Percentiles rank a stretch among this genome's conserved stretches.
These are phyloP conservation scores for Ogataea chonburiensis DNA, from an alignment of 805 yeast species.

Conservation along the genomic window DNA sequence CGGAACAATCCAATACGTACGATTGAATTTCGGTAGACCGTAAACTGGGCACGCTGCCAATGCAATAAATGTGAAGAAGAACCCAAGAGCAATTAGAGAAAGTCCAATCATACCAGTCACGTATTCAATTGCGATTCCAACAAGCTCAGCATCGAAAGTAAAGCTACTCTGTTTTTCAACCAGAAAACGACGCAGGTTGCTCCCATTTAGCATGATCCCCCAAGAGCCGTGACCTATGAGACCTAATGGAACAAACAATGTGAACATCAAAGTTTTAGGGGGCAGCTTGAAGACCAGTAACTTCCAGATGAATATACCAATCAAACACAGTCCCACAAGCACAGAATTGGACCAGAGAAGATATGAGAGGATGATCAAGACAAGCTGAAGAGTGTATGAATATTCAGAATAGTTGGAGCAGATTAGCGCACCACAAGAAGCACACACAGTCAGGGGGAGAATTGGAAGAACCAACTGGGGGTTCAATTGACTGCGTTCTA, in stretches of 20 bases:
- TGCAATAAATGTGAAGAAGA: conserved; percentile 43
- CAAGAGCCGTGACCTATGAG: conserved; percentile 82
- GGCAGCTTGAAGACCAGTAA: conserved; percentile 59
- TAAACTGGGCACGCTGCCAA: conserved; percentile 31
- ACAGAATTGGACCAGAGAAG: conserved; percentile 74
- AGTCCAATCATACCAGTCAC: conserved; percentile 15
- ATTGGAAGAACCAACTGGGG: conserved; percentile 67
- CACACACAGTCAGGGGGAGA: conserved; percentile 72
- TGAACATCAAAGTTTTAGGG: conserved; percentile 48
- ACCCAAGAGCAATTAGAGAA: conserved; percentile 23
- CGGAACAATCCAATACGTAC: conserved; percentile 75
- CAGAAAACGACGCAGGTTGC: conserved; percentile 19
- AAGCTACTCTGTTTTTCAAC: conserved; percentile 1
- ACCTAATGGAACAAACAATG: conserved; percentile 73
- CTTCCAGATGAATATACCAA: conserved; percentile 59
- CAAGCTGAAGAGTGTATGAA: conserved; percentile 39
- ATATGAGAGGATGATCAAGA: conserved; percentile 53
- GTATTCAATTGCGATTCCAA: conserved; percentile 16
- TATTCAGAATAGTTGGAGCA: conserved; percentile 40
- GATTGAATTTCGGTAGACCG: conserved; percentile 38
- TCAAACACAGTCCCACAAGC: conserved; percentile 53
- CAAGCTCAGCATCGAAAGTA: conserved; percentile 3
- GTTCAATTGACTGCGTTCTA: conserved; percentile 39
- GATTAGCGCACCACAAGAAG: conserved; percentile 62
- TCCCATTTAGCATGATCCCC: conserved; percentile 48